Evolutionary conservation across 1,139 yeast genomes (phyloP), one percentile per base, ranked within the genome.

Genomic region (Ashbya aceris): DNA sequence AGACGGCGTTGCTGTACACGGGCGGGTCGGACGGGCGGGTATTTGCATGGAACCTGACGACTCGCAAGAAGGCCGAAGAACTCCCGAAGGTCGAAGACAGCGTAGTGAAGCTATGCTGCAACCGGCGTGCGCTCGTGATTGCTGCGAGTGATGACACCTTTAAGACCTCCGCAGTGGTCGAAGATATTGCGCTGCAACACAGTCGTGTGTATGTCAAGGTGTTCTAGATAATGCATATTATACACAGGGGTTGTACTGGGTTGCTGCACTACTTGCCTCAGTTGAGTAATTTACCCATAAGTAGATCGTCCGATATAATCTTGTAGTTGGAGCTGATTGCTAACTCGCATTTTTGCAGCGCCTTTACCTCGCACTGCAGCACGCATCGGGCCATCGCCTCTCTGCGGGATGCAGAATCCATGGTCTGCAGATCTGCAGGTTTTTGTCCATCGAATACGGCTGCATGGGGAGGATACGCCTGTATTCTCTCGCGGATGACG

Each of bases 1-100:
- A 49, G 31, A 63, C 64, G 43, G 65, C 67, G 12, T 70, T 77
- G 0, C 67, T 85, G 28, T 79, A 77, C 56, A 83, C 95, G 0
- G 85, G 80, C 1, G 95, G 95, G 0, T 77, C 89, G 0, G 96
- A 87, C 60, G 79, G 86, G 0, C 66, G 73, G 34, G 75, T 86
- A 1, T 81, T 86, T 49, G 61, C 80, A 13, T 87, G 97, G 97
- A 66, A 70, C 38, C 68, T 77, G 32, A 69, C 78, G 44, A 81
- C 58, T 5, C 53, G 56, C 77, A 60, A 70, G 87, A 51, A 67
- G 75, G 49, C 77, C 69, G 59, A 52, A 55, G 79, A 78, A 55
- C 76, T 71, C 47, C 72, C 76, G 9, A 71, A 70, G 45, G 69
- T 81, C 40, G 70, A 70, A 2, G 58, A 61, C 27, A 65, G 76